Percentiles rank a stretch among this genome's conserved stretches.
Conservation (phyloP, 2,329 filamentous ascomycete species). For the Colletotrichum sojae region DNA sequence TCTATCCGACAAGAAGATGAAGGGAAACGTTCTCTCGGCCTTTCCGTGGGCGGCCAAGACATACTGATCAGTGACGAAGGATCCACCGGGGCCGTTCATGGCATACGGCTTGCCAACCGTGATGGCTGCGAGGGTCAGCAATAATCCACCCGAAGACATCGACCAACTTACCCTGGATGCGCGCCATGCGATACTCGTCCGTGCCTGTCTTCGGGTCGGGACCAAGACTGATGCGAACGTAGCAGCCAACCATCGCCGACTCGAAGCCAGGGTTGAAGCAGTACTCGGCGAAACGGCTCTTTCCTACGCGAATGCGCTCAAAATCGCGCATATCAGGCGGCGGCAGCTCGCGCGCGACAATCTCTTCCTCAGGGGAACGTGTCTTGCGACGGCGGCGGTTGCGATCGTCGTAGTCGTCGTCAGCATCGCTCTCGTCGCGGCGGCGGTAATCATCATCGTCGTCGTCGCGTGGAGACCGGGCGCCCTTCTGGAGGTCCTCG, state of each 20-base stretch:
- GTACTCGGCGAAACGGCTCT: slow-evolving; percentile 88
- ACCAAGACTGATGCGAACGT: slow-evolving; percentile 86
- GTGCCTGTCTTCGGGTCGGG: slow-evolving; percentile 79
- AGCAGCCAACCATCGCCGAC: slow-evolving; percentile 84
- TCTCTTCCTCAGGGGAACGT: slow-evolving; percentile 73
- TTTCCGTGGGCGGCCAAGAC: slow-evolving; percentile 86
- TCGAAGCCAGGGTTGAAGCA: slow-evolving; percentile 96
- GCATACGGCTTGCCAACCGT: slow-evolving; percentile 85
- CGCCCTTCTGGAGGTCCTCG: slow-evolving; percentile 69
- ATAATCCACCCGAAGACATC: background rate
- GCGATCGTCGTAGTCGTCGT: slow-evolving; percentile 51
- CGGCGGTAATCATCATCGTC: slow-evolving; percentile 70
- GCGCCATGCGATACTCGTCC: slow-evolving; percentile 88
- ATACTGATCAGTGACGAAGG: slow-evolving; percentile 89
- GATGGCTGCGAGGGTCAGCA: slow-evolving; percentile 72
- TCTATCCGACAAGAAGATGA: slow-evolving; percentile 90
- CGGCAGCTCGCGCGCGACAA: slow-evolving; percentile 77
- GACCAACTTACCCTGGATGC: slow-evolving; percentile 80
- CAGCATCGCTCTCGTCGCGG: slow-evolving; percentile 80
- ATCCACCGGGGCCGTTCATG: slow-evolving; percentile 82
- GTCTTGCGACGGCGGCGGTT: slow-evolving; percentile 61
- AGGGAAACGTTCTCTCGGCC: slow-evolving; percentile 86
- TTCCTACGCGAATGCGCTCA: slow-evolving; percentile 85
- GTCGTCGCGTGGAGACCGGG: slow-evolving; percentile 59
- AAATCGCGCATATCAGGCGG: slow-evolving; percentile 84